These are phyloP conservation scores for Solanum lycopersicoides DNA, from an alignment of 257 asterid species.

Conservation along the genomic window DNA sequence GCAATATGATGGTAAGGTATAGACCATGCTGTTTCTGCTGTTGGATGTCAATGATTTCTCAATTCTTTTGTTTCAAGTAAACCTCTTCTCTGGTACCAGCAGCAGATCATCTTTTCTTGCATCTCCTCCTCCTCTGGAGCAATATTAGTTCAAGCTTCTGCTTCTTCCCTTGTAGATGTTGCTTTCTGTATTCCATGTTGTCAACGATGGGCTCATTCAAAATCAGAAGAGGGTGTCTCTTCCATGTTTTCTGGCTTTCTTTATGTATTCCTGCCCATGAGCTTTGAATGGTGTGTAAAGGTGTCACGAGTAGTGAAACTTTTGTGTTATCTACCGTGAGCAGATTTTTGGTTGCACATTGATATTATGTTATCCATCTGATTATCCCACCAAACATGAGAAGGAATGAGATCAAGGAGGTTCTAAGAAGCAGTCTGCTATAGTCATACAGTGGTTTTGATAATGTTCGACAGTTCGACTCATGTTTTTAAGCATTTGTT, in stretches of 20 bases:
- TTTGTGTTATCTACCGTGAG: not conserved
- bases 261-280: not conserved
- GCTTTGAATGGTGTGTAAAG: not conserved
- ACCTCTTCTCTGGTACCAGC: not conserved
- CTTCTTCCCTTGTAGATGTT: not conserved
- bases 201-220: not conserved
- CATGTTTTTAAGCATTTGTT: not conserved
- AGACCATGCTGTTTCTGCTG: too few species aligned
- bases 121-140: not conserved
- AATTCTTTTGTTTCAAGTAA: not conserved
- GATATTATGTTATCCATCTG: not conserved
- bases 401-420: not conserved
- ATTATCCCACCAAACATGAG: not conserved
- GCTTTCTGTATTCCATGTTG: not conserved
- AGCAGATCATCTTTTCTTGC: not conserved
- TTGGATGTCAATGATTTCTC: too few species aligned
- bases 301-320: not conserved
- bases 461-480: not conserved
- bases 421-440: not conserved
- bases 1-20: too few species aligned
- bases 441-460: not conserved
- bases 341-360: not conserved
- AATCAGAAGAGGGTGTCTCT: not conserved
- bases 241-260: not conserved
- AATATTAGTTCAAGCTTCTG: not conserved